Evolutionary conservation across 2,329 filamentous ascomycete genomes (phyloP).

Genomic region (Calonectria pauciramosa): DNA sequence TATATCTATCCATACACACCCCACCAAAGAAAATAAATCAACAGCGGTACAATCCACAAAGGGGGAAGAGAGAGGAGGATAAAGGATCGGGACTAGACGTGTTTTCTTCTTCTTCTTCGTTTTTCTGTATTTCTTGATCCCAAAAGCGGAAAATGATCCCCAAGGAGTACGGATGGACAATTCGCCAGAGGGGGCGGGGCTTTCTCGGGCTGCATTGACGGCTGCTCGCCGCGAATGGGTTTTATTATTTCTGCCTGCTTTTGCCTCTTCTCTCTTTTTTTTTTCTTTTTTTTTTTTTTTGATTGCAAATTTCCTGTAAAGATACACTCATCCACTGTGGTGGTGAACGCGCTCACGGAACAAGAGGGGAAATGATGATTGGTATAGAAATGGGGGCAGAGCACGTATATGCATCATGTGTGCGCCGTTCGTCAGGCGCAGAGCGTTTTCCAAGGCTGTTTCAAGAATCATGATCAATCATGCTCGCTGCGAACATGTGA

Average conservation of each 20-base stretch:
- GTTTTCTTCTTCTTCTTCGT: background rate
- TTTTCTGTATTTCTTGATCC: background rate
- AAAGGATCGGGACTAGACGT: background rate
- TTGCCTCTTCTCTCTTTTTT: background rate
- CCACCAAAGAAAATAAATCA: constrained; percentile 18
- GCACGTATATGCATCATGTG: constrained; percentile 15
- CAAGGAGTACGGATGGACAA: constrained; percentile 14
- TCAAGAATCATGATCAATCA: background rate
- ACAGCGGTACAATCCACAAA: background rate
- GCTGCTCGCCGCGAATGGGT: background rate
- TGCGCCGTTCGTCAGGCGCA: background rate
- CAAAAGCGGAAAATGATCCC: background rate
- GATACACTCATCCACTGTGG: constrained; percentile 12
- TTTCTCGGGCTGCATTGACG: constrained; percentile 8
- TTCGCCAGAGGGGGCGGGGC: constrained; percentile 13
- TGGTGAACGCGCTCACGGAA: background rate
- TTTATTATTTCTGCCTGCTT: constrained; percentile 3
- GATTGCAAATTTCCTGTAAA: constrained; percentile 17
- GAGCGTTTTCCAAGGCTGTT: constrained; percentile 6
- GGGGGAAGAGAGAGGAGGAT: background rate
- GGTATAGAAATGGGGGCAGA: constrained; percentile 21
- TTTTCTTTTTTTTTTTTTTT: background rate
- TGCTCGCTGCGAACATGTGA: background rate
- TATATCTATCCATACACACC: constrained; percentile 32
- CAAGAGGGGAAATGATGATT: background rate